Evolutionary conservation across 768 basidiomycete species (phyloP), one percentile per base, ranked within the genome.

Genomic region (Coprinellus micaceus): DNA sequence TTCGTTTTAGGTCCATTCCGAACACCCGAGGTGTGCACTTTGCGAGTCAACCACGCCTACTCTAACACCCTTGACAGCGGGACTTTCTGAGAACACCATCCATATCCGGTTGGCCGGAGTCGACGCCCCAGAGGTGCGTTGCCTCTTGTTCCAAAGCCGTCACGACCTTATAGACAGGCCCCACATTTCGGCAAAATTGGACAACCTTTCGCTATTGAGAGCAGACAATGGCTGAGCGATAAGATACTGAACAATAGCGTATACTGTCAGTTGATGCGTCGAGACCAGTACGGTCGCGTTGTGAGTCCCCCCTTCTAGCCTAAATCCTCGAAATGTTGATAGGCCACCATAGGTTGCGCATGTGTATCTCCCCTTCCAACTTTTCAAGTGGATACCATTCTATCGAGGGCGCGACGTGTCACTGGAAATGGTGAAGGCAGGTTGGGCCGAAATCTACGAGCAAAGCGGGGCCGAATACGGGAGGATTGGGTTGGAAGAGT

Each of bases 101-200:
- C 88, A 91, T 64, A 84, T 98, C 26, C 84, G 95, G 13, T 82
- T 98, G 26, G 91, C 91, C 13, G 95, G 92, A 0, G 84, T 94
- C 4, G 95, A 98, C 66, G 95, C 95, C 1, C 95, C 95, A 0
- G 95, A 98, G 77, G 92, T 89, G 61, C 28, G 67, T 52, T 46
- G 17, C 28, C 19, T 28, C 2, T 12, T 47, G 19, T 36, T 49
- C 19, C n/a, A 49, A 17, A 28, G 51, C 53, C 28, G 26, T 12
- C 15, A 50, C 33, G 22, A 54, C 50, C 43, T 56, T 12, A 53
- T 39, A 21, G 45, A 7, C 54, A 92, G 91, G 81, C 77, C n/a
- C 76, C 85, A 0, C 90, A 97, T 68, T 96, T 94, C 60, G 95
- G 95, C 21, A 82, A 84, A 49, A 82, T 85, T 10, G 82, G 82